Conservation (phyloP, 805 yeast genomes). For the Dipodascopsis uninucleata region DNA sequence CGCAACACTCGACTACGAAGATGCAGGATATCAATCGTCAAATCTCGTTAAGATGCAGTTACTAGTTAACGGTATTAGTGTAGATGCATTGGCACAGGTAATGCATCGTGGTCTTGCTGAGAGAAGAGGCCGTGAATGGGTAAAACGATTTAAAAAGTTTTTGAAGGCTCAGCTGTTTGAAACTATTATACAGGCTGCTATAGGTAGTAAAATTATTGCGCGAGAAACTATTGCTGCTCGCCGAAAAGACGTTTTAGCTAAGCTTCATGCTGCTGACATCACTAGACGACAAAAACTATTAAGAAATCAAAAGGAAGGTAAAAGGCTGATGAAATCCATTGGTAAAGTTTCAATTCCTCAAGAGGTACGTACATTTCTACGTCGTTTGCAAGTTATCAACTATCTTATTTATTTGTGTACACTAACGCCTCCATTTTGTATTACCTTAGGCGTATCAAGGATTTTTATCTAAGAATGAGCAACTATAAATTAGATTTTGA, state of each 20-base stretch:
- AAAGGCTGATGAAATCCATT: constrained; percentile 71
- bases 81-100: constrained; percentile 89
- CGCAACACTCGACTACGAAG: constrained; percentile 93
- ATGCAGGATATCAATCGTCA: constrained; percentile 76
- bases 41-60: constrained; percentile 85
- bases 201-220: constrained; percentile 75
- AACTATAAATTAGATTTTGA: constrained; percentile 8
- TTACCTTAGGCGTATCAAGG: constrained; percentile 28
- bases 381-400: too few relatives aligned
- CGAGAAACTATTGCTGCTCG: constrained; percentile 91
- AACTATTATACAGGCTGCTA: constrained; percentile 86
- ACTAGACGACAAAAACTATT: constrained; percentile 83
- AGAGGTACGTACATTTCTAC: constrained; percentile 14
- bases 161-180: constrained; percentile 82
- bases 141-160: constrained; percentile 72
- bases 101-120: constrained; percentile 79
- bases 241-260: constrained; percentile 91
- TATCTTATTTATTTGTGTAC: background rate
- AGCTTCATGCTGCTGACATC: constrained; percentile 88
- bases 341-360: constrained; percentile 65
- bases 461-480: constrained; percentile 24
- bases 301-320: constrained; percentile 89
- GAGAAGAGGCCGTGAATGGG: constrained; percentile 74
- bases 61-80: constrained; percentile 80
- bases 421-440: too few relatives aligned